Base-by-base conservation (phyloP, 2,329 filamentous ascomycete species). In the Pseudocercospora fuligena region DNA sequence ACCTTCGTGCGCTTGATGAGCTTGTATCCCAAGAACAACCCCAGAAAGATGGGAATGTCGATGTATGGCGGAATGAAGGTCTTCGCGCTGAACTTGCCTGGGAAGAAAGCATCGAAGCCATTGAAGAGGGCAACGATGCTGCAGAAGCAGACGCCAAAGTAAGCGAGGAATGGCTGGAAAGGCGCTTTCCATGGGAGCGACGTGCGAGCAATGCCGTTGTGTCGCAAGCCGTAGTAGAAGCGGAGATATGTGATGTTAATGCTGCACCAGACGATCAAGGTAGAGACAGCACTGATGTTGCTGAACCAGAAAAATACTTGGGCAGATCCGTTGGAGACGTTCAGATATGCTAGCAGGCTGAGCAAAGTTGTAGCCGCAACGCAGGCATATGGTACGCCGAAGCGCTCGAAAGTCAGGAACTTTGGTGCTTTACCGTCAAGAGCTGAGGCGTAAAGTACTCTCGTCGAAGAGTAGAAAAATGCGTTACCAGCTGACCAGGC, bases 371-470 rank as follows among this genome's bases (percentile, higher is more conserved):
- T 84, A 31, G 76, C 73, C 3, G 79, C 65, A 19, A 83, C 78
- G 14, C 79, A 78, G 12, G 81, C 79, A 75, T 82, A 85, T 0
- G 89, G 89, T 0, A 90, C 81, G 16, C 84, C 84, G 14, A 76
- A 76, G 51, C 76, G 76, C 40, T 67, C 69, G 0, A 89, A 81
- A 7, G 84, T 87, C 63, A 88, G 84, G 53, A 74, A 54, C 8
- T 58, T 67, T n/a, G 90, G 90, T 0, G 90, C 90, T 63, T 91
- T 89, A n/a, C 87, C 87, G 65, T 86, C 88, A 7, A 89, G 82
- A 0, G 90, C 83, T 43, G 87, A 78, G 1, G 83, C 82, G 74
- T 86, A 85, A 3, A 87, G 78, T 2, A 83, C 83, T 46, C 86
- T 83, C 0, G 82, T 83, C 1, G 82, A 83, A 14, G 84, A 80